A percentile compares a stretch with the other conserved stretches of the same genome.
These are phyloP conservation scores for Xanthoparmelia taractica DNA, from an alignment of 495 filamentous ascomycete species.

Conservation along the genomic window DNA sequence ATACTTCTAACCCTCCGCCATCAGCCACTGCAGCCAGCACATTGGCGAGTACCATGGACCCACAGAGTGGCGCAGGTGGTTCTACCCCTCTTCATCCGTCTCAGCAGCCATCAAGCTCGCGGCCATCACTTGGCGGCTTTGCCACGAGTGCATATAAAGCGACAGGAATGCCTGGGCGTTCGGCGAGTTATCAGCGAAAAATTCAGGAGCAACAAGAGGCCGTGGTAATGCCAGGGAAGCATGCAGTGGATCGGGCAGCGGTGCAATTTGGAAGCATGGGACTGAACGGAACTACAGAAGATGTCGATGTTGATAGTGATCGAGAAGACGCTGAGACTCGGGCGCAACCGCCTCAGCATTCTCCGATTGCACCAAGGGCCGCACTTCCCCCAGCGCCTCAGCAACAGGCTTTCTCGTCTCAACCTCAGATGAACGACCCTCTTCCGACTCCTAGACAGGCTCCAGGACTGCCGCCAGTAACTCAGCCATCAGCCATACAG, in stretches of 20 bases:
- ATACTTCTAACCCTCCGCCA: conserved; percentile 63
- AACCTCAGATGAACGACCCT: conserved; percentile 42
- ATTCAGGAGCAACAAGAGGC: conserved; percentile 92
- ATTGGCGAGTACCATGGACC: conserved; percentile 72
- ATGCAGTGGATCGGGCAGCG: conserved; percentile 85
- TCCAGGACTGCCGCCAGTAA: conserved; percentile 59
- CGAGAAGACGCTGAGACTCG: conserved; percentile 92
- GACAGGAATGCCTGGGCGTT: conserved; percentile 48
- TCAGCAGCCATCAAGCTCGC: conserved; percentile 50
- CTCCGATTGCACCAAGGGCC: conserved; percentile 83
- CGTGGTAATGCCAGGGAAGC: conserved; percentile 98
- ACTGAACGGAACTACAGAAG: conserved; percentile 64
- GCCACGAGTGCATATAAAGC: conserved; percentile 72
- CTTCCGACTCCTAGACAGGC: conserved; percentile 59
- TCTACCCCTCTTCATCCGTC: conserved; percentile 51
- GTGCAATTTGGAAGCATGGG: conserved; percentile 97
- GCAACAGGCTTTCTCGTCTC: conserved; percentile 38
- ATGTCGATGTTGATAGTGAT: conserved; percentile 84
- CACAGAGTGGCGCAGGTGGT: conserved; percentile 44
- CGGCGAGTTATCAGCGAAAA: conserved; percentile 69
- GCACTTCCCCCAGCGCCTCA: conserved; percentile 70
- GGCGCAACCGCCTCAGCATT: conserved; percentile 88
- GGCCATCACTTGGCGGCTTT: conserved; percentile 58
- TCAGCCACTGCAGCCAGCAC: conserved; percentile 88
- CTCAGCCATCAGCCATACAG: conserved; percentile 45